Percentiles rank a stretch among this genome's conserved stretches.
Evolutionary conservation across 2,329 filamentous ascomycete genomes (phyloP).

Genomic region (Epichloe elymi): DNA sequence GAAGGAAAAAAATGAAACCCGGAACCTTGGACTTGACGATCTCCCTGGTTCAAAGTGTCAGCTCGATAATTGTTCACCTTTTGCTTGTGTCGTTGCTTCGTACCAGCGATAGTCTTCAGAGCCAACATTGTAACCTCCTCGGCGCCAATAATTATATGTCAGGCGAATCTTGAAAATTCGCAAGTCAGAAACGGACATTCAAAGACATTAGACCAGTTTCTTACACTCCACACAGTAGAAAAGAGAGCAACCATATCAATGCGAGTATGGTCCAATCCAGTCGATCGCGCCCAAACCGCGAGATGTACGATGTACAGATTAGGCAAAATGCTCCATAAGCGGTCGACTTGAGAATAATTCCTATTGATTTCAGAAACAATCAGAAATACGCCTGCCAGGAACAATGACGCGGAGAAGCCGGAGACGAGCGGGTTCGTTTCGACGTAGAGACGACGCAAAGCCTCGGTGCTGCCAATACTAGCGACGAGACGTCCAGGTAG

Average conservation of each 20-base stretch:
- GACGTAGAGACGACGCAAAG: constrained; percentile 59
- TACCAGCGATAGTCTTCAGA: constrained; percentile 90
- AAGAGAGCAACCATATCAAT: constrained; percentile 62
- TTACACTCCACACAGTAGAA: constrained; percentile 67
- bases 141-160: constrained; percentile 95
- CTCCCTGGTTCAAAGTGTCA: constrained; percentile 32
- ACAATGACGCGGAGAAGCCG: constrained; percentile 57
- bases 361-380: constrained; percentile 70
- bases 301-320: constrained; percentile 79
- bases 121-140: constrained; percentile 77
- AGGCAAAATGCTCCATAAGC: constrained; percentile 81
- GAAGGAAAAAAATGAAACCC: constrained; percentile 57
- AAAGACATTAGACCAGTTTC: constrained; percentile 16
- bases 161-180: constrained; percentile 46
- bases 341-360: constrained; percentile 96
- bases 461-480: constrained; percentile 44
- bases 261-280: constrained; percentile 54
- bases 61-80: neutral
- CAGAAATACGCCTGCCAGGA: constrained; percentile 59
- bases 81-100: constrained; percentile 1
- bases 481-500: constrained; percentile 54
- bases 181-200: neutral
- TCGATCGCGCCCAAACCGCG: constrained; percentile 65
- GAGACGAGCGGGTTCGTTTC: constrained; percentile 77
- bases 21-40: constrained; percentile 57